A percentile compares a stretch with the other conserved stretches of the same genome.
phyloP scores from a whole-genome alignment of 140 eudicot species.

The Bidens hawaiensis region DNA sequence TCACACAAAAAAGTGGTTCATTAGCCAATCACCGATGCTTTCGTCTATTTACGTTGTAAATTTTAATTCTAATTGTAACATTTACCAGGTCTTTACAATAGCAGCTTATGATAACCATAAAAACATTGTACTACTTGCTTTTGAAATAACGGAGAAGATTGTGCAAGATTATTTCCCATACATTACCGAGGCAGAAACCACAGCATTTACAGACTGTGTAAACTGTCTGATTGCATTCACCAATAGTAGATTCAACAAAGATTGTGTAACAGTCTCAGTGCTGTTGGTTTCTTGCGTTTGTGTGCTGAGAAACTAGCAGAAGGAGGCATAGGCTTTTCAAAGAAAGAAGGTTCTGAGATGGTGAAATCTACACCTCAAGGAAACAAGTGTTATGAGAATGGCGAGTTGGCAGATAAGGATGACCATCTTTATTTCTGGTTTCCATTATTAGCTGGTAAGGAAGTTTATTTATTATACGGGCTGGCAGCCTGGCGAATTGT shows the following conservation, averaged over 20 bases:
- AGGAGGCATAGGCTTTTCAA: conserved; percentile 75
- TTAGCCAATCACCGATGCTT: background rate
- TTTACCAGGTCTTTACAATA: conserved; percentile 82
- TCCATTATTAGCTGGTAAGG: conserved; percentile 92
- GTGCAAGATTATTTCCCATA: conserved; percentile 97
- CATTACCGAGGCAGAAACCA: conserved; percentile 94
- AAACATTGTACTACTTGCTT: conserved; percentile 85
- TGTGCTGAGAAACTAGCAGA: conserved; percentile 99
- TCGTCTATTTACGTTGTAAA: background rate
- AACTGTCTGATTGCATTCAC: conserved; percentile 95
- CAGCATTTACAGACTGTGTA: conserved; percentile 95
- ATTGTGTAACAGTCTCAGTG: conserved; percentile 92
- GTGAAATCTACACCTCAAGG: conserved; percentile 46
- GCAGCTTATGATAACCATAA: conserved; percentile 98
- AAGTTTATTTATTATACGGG: background rate
- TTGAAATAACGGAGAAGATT: conserved; percentile 92
- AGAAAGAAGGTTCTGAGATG: conserved; percentile 46
- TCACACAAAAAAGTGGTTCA: background rate
- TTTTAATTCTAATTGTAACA: conserved; percentile 4
- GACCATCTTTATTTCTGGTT: conserved; percentile 96
- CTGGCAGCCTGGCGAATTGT: background rate
- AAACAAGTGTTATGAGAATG: conserved; percentile 49
- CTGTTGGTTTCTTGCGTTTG: conserved; percentile 80
- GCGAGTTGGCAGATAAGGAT: conserved; percentile 56
- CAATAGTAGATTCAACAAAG: conserved; percentile 75